Evolutionary conservation across 345 rosid genomes (phyloP).

Genomic region (Capsella bursapastoris): DNA sequence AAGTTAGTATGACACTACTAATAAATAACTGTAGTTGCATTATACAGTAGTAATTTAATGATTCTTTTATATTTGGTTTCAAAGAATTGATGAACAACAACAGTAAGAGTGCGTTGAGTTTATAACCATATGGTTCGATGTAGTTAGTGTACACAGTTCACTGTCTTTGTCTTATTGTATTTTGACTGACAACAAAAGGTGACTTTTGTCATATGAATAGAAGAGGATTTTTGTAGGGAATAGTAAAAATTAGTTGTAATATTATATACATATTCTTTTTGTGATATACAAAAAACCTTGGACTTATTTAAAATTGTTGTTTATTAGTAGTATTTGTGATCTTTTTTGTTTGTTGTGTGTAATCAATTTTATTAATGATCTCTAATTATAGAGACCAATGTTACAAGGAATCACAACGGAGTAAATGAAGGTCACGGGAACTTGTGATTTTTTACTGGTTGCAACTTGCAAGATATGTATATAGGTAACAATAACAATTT

Average conservation of each 20-base stretch:
- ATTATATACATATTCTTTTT: no score
- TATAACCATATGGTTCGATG: not conserved
- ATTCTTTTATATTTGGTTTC: not conserved
- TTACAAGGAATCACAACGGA: conserved; percentile 2
- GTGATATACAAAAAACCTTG: no score
- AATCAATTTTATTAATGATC: no score
- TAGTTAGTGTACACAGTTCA: not conserved
- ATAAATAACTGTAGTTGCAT: no score
- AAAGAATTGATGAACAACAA: not conserved
- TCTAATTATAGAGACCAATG: no score
- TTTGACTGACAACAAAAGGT: not conserved
- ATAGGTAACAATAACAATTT: not conserved
- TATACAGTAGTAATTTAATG: no score
- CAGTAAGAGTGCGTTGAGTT: not conserved
- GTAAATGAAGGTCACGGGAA: conserved; percentile 22
- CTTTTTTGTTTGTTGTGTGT: no score
- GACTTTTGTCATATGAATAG: not conserved
- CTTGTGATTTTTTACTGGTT: not conserved
- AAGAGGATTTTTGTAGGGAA: not conserved
- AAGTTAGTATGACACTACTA: no score
- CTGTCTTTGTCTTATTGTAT: not conserved
- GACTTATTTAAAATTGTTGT: no score
- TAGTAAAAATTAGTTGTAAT: no score
- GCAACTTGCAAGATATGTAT: conserved; percentile 6
- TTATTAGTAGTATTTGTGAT: no score